Evolutionary conservation across 192 early-diverging fungal genomes (phyloP).

Genomic region (Umbelopsis ramanniana): DNA sequence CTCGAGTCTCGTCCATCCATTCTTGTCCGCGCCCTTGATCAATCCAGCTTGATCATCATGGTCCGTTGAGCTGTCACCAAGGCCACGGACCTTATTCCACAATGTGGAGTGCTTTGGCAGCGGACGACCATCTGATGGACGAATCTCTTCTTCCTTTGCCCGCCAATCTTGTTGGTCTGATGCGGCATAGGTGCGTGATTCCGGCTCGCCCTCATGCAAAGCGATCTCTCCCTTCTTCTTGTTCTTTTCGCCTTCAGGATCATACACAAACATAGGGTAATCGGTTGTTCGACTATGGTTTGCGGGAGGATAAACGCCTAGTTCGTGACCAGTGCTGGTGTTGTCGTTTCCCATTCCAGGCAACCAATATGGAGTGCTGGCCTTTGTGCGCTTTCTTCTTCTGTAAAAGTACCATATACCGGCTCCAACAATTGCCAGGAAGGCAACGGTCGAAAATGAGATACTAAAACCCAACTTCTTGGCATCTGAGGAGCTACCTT

Average conservation of each 20-base stretch:
- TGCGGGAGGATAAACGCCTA: conserved; percentile 9
- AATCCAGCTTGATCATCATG: conserved; percentile 25
- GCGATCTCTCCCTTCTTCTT: conserved; percentile 2
- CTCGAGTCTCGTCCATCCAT: conserved; percentile 3
- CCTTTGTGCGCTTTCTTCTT: conserved; percentile 23
- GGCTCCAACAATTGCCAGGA: conserved; percentile 13
- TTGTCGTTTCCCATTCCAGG: conserved; percentile 14
- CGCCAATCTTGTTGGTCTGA: conserved; percentile 31
- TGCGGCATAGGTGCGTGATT: conserved; percentile 35
- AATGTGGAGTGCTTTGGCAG: conserved; percentile 22
- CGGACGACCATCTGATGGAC: background rate
- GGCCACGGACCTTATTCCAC: conserved; percentile 30
- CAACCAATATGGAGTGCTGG: conserved; percentile 31
- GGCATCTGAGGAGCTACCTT: background rate
- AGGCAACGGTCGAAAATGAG: conserved; percentile 21
- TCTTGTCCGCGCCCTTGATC: conserved; percentile 13
- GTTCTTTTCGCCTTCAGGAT: conserved; percentile 20
- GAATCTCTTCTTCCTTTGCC: background rate
- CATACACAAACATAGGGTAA: conserved; percentile 31
- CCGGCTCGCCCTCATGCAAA: background rate
- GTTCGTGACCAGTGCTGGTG: background rate
- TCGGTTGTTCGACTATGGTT: background rate
- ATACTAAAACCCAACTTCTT: conserved; percentile 36
- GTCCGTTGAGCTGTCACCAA: conserved; percentile 20
- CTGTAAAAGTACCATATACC: conserved; percentile 25